Conservation (phyloP, 2,329 filamentous ascomycete species). For the Aspergillus transmontanensis region DNA sequence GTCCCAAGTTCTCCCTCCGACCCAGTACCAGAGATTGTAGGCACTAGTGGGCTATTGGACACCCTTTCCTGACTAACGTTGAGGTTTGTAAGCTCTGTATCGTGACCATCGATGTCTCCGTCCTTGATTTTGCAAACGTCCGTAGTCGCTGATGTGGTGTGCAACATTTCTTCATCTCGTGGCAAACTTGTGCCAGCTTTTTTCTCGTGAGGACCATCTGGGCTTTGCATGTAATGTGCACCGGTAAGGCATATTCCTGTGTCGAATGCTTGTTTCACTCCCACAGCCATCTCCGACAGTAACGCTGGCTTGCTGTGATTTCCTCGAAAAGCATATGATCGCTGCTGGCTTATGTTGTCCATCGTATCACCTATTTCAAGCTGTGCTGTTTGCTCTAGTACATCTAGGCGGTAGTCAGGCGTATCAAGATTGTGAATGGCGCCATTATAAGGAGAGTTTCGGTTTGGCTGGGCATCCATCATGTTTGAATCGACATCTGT, state of each 20-base stretch:
- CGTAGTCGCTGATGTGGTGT: neutral
- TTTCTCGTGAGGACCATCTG: neutral
- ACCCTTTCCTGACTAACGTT: neutral
- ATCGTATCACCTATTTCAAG: neutral
- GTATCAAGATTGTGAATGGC: neutral
- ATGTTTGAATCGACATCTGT: slow-evolving; percentile 30
- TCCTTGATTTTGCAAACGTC: neutral
- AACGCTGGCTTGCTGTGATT: neutral
- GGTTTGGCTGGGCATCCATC: slow-evolving; percentile 13
- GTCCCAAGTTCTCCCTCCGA: neutral
- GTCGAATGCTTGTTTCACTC: neutral
- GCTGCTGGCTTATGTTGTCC: neutral
- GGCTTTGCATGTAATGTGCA: neutral
- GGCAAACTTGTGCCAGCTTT: no score
- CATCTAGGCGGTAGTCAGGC: neutral
- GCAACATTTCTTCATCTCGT: neutral
- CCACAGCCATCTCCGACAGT: neutral
- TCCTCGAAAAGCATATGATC: neutral
- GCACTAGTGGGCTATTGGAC: neutral
- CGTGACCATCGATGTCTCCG: neutral
- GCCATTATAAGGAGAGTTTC: neutral
- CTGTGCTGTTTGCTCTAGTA: neutral
- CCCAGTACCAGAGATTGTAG: neutral
- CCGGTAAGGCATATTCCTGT: neutral
- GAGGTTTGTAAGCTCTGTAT: neutral